Conservation (phyloP, 2,329 filamentous ascomycete species). For the Atkinsonella texensis region DNA sequence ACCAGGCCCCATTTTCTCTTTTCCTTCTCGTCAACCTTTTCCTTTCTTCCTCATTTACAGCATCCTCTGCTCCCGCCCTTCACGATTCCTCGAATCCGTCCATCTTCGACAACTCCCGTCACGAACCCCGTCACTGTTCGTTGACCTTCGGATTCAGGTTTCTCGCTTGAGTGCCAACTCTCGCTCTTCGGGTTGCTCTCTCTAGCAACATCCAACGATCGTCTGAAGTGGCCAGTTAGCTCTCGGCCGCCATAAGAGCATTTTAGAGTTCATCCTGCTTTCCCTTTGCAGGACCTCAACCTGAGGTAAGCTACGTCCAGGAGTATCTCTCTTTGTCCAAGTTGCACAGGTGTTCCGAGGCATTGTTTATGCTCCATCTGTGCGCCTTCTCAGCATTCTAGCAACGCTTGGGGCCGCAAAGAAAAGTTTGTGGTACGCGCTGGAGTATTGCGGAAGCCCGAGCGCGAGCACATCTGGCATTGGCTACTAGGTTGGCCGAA, state of each 20-base stretch:
- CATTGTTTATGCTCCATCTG: neutral
- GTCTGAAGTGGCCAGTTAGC: slow-evolving; percentile 8
- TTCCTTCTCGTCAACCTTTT: neutral
- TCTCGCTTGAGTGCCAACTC: slow-evolving; percentile 19
- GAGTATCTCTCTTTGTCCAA: neutral
- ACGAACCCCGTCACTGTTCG: slow-evolving; percentile 16
- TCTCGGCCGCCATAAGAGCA: slow-evolving; percentile 8
- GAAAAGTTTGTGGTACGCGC: neutral
- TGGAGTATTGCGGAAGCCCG: no score
- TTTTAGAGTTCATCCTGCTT: slow-evolving; percentile 6
- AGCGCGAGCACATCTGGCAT: no score
- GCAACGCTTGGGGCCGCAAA: neutral
- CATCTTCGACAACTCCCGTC: slow-evolving; percentile 22
- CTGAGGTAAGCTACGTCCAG: slow-evolving; percentile 1
- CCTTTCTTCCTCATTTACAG: slow-evolving; percentile 7
- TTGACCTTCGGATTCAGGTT: slow-evolving; percentile 14
- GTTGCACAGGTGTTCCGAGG: no score
- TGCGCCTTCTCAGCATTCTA: neutral
- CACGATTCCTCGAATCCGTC: slow-evolving; percentile 26
- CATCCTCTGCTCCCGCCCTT: slow-evolving; percentile 10
- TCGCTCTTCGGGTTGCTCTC: slow-evolving; percentile 15
- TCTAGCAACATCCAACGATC: slow-evolving; percentile 5
- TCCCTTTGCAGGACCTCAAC: neutral
- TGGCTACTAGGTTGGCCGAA: no score
- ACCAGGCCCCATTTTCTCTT: neutral